Evolutionary conservation across 2,329 filamentous ascomycete genomes (phyloP), one percentile per base, ranked within the genome.

Genomic region (Zymoseptoria brevis): DNA sequence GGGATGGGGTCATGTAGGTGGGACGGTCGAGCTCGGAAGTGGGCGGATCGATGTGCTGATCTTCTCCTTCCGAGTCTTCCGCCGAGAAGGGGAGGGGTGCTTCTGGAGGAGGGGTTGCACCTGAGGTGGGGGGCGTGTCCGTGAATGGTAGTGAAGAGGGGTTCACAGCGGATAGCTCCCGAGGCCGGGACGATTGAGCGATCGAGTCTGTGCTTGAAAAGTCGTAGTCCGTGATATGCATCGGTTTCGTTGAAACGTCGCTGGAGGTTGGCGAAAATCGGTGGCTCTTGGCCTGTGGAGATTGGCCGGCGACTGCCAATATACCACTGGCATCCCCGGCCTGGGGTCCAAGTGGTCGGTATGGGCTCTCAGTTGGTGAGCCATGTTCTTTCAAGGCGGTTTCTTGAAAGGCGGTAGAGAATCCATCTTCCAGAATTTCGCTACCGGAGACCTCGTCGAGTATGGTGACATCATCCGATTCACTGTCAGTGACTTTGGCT

Each of bases 1-100:
- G 76, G 7, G 87, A 73, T 0, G 73, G 76, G 0, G 77, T 73
- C 1, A 76, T 75, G 50, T 72, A 69, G 11, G 66, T 65, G 9
- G 67, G 62, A n/a, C 60, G 63, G 19, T 65, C 59, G 19, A 63
- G 55, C 45, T 72, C 69, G 3, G 58, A 26, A 13, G 50, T 49
- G 2, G n/a, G 16, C 4, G 4, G 29, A 35, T n/a, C 7, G 26
- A 13, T 19, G 29, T 45, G n/a, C 11, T 56, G 51, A 24, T 67
- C 63, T 61, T 64, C 52, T 58, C 66, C 56, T 41, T 56, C 29
- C 13, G 8, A 16, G 13, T 29, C 41, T 22, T 35, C 22, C 19
- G 35, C 16, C 4, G 35, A 16, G 16, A 45, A 45, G 13, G 35
- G 35, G 16, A 45, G 35, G 7, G 35, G 35, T 45, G 35, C 35